Conservation (phyloP, 305 asterid species). For the Euphrasia arctica region DNA sequence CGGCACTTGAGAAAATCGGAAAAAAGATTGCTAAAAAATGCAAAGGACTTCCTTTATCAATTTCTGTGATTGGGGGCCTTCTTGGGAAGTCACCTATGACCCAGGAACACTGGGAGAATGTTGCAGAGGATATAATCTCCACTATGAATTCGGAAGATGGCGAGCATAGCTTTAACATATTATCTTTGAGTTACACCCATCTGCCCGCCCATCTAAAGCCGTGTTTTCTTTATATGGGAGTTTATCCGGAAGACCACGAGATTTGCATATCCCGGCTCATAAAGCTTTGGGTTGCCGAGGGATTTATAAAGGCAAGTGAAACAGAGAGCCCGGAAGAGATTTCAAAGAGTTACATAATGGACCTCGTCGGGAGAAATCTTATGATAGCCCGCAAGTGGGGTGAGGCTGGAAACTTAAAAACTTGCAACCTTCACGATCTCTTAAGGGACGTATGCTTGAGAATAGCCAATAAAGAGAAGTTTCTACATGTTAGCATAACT, state of each 20-base stretch:
- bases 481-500: not conserved
- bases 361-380: not conserved
- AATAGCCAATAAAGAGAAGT: not conserved
- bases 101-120: not conserved
- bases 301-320: not conserved
- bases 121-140: not conserved
- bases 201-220: not conserved
- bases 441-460: not conserved
- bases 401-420: not conserved
- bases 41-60: slow-evolving; percentile 2
- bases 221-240: not conserved
- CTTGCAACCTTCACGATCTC: not conserved
- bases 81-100: not conserved
- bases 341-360: not conserved
- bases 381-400: not conserved
- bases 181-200: not conserved
- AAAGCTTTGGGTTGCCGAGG: not conserved
- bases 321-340: not conserved
- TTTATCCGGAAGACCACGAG: not conserved
- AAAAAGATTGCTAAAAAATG: not conserved
- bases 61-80: not conserved
- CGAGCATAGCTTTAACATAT: not conserved
- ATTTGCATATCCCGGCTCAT: not conserved
- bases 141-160: not conserved
- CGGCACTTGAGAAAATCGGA: not conserved